phyloP scores from a whole-genome alignment of 208 protist genomes.

The Trypanosoma mega region DNA sequence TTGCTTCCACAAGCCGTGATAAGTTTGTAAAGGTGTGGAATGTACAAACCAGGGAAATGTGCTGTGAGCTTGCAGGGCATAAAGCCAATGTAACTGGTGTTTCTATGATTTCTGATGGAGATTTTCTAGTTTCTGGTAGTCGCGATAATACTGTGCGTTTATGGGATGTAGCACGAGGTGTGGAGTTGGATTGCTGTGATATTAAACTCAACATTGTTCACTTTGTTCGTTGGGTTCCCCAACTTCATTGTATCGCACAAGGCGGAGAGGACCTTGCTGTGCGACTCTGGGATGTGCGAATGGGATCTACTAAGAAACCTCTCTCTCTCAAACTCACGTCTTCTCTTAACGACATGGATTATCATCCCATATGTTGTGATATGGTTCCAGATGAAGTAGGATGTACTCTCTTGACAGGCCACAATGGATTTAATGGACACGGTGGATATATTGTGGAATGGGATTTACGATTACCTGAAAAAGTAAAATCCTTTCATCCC shows the following conservation, averaged over 20 bases:
- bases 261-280: constrained; percentile 66
- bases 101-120: constrained; percentile 31
- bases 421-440: constrained; percentile 70
- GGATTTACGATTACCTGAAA: constrained; percentile 62
- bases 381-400: constrained; percentile 14
- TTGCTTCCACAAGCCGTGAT: constrained; percentile 62
- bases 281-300: constrained; percentile 73
- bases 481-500: constrained; percentile 42
- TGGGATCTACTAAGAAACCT: constrained; percentile 15
- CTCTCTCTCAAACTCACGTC: constrained; percentile 38
- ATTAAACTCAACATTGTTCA: constrained; percentile 77
- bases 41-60: constrained; percentile 34
- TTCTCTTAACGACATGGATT: constrained; percentile 59
- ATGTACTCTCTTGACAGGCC: constrained; percentile 55
- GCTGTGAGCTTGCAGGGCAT: constrained; percentile 51
- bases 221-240: constrained; percentile 59
- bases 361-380: constrained; percentile 62
- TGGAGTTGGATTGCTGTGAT: constrained; percentile 63
- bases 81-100: constrained; percentile 54
- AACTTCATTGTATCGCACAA: constrained; percentile 65
- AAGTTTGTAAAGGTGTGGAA: constrained; percentile 66
- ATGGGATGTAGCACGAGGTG: constrained; percentile 52
- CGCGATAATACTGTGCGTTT: constrained; percentile 77
- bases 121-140: constrained; percentile 61
- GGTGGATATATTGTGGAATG: constrained; percentile 64